Evolutionary conservation across 2,329 filamentous ascomycete species (phyloP), one percentile per base, ranked within the genome.

Genomic region (Apiospora phragmitis): DNA sequence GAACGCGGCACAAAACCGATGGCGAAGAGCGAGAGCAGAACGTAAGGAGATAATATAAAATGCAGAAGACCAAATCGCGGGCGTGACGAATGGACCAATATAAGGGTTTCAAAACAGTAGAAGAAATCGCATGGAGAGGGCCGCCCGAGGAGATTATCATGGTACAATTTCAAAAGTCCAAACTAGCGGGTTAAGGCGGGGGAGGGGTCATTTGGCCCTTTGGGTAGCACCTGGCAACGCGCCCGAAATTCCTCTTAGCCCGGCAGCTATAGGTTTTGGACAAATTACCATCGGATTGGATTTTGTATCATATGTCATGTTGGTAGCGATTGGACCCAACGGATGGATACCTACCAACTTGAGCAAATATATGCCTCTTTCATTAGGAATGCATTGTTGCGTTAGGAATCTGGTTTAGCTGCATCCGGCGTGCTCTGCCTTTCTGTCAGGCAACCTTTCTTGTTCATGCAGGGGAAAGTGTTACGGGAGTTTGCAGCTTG

Each of bases 111-210:
- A 62, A 62, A 62, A 24, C 55, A 62, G 32, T 38, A 62, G 32
- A 38, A 62, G 32, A 38, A 62, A 62, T 38, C 55, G 55, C 55
- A 38, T 35, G 21, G 18, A 62, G 32, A 62, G 55, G 29, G 55
- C 55, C 21, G 32, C 29, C 32, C 55, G 55, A 62, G 55, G 32
- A 62, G 55, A 62, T 62, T 62, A 38, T 62, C 55, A 62, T 62
- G 55, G 55, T 38, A 62, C 55, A 62, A 62, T 38, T 62, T 62
- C 55, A 32, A 62, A 38, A n/a, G 55, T 51, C 55, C 55, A 62
- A 62, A 38, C 24, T 62, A 62, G 55, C 55, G 55, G 32, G 55
- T 62, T 38, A 62, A 62, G 55, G 55, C 32, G 55, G 55, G 55
- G 55, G 55, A 35, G 55, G 55, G 55, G 55, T 62, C 32, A 62